A percentile compares a stretch with the other conserved stretches of the same genome.
Evolutionary conservation across 1,139 yeast genomes (phyloP).

Genomic region (Nakaseomyces bracarensis): DNA sequence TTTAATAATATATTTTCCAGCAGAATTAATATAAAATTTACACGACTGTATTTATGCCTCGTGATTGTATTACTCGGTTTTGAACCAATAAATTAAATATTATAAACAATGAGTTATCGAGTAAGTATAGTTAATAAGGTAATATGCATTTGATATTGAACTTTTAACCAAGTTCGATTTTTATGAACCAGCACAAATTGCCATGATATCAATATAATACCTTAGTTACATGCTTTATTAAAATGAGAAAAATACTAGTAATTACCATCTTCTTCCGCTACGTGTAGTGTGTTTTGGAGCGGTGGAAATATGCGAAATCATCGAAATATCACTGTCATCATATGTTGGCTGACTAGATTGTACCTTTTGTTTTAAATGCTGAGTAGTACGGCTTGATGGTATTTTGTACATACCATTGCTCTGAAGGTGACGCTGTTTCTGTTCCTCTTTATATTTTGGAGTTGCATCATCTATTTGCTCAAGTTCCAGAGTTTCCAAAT

Average conservation of each 20-base stretch:
- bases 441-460: constrained; percentile 7
- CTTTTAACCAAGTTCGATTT: constrained; percentile 1
- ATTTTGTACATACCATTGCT: constrained; percentile 22
- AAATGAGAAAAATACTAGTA: not conserved
- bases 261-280: constrained; percentile 28
- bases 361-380: constrained; percentile 21
- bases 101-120: not conserved
- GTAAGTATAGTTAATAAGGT: not conserved
- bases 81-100: too few relatives aligned
- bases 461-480: constrained; percentile 19
- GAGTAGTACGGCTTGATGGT: constrained; percentile 26
- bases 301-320: constrained; percentile 30
- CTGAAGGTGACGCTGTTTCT: constrained; percentile 11
- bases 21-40: not conserved
- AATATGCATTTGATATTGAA: constrained; percentile 1
- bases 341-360: constrained; percentile 19
- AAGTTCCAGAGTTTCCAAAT: constrained; percentile 31
- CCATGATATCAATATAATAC: not conserved
- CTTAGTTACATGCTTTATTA: not conserved
- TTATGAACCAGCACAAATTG: constrained; percentile 7
- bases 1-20: not conserved
- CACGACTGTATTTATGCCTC: too few relatives aligned
- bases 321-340: constrained; percentile 32
- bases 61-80: too few relatives aligned
- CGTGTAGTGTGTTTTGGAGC: constrained; percentile 26